Base-by-base conservation (phyloP, 2,329 filamentous ascomycete species). In the Epichloe typhina region DNA sequence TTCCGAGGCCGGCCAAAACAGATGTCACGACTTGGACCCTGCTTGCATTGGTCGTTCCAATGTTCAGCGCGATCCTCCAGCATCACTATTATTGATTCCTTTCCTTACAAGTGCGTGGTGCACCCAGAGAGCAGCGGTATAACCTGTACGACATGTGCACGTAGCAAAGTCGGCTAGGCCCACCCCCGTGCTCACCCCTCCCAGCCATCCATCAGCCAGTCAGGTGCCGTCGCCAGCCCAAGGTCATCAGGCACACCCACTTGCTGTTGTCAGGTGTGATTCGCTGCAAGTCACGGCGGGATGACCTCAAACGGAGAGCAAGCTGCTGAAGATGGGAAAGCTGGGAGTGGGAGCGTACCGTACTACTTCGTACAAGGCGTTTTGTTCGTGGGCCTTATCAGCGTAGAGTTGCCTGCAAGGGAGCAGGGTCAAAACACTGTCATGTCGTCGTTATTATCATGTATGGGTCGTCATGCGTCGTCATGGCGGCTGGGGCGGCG, bases 161-260 rank as follows among this genome's bases (percentile, higher is more conserved):
- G 23, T 26, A 15, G 43, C 8, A 33, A 19, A 35, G 12, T 26
- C 31, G 9, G 6, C 46, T 41, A 39, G 23, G n/a, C 9, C 9
- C 19, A 38, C 33, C 17, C 40, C 48, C 38, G 21, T 19, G 41
- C 36, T 17, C 35, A 23, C 26, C n/a, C 12, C 12, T 26, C 46
- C 19, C 45, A 41, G 15, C 49, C 45, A 15, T 51, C 53, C 50
- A 53, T 21, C 45, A 57, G 52, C 57, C 58, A 59, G 58, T 59
- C 58, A 59, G 58, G 46, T 59, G 58, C 53, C 52, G 51, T 46
- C 43, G 47, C 48, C 47, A 50, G 46, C 47, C 48, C 37, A 17
- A 53, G 56, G 56, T 58, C 56, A 58, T 57, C 56, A 56, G 56
- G 54, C 55, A 58, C 56, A 58, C 55, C 53, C 53, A 47, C 36